Conservation (phyloP, 78 protist genomes). For the Dictyostelium intermedium region DNA sequence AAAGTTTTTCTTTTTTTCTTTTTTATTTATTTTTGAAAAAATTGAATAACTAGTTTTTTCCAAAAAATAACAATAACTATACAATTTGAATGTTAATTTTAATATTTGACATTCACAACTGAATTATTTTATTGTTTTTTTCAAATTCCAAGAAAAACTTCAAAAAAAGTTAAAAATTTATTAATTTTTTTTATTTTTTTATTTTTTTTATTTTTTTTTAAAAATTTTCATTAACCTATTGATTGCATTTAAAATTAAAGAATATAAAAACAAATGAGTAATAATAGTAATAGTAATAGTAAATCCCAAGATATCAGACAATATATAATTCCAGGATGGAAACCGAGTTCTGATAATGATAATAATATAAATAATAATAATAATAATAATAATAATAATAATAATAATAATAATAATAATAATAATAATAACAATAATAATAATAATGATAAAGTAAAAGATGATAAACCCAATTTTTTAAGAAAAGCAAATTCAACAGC, state of each 20-base stretch:
- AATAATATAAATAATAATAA: neutral
- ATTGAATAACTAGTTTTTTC: no score
- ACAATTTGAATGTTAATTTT: no score
- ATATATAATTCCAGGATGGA: neutral
- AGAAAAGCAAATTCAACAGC: neutral
- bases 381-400: neutral
- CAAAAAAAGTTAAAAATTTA: no score
- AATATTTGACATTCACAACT: no score
- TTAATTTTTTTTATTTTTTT: no score
- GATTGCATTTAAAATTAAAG: no score
- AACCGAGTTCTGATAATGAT: neutral
- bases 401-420: neutral
- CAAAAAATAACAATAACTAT: no score
- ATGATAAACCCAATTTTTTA: constrained; percentile 15
- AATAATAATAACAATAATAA: neutral
- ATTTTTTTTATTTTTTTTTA: no score
- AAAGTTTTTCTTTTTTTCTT: no score
- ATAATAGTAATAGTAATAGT: neutral
- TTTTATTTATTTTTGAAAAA: no score
- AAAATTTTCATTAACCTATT: no score
- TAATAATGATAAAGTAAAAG: neutral
- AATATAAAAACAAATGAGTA: neutral
- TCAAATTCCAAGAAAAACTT: neutral
- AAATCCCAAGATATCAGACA: neutral
- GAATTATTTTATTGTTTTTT: no score